These are phyloP conservation scores for Cyamopsis tetragonoloba DNA, from an alignment of 306 rosid genomes.

Conservation along the genomic window DNA sequence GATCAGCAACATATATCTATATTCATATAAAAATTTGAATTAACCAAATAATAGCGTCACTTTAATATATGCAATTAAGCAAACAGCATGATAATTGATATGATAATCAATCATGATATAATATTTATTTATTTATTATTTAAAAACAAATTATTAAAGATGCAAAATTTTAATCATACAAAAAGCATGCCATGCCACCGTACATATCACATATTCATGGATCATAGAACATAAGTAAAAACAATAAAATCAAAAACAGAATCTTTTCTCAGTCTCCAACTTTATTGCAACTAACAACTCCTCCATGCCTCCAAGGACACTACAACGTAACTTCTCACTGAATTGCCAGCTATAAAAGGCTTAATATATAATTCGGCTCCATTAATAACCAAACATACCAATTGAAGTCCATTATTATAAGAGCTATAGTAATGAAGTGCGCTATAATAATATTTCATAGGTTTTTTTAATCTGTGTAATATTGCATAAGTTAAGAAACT, in stretches of 20 bases:
- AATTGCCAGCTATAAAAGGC: neutral
- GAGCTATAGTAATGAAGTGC: too few relatives aligned
- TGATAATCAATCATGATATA: neutral
- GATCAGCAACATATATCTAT: slow-evolving; percentile 34
- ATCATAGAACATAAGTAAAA: slow-evolving; percentile 42
- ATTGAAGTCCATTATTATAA: too few relatives aligned
- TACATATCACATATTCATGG: slow-evolving; percentile 34
- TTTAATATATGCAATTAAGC: neutral
- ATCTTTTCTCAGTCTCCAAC: slow-evolving; percentile 54
- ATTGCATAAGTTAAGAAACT: too few relatives aligned
- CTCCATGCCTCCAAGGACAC: slow-evolving; percentile 10
- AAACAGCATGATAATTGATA: neutral
- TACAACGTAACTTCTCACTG: neutral
- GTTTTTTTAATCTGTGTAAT: too few relatives aligned
- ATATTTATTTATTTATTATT: too few relatives aligned
- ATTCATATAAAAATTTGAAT: neutral
- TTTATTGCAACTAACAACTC: slow-evolving; percentile 44
- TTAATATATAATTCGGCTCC: too few relatives aligned
- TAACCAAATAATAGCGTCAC: neutral
- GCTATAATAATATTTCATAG: too few relatives aligned
- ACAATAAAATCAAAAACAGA: slow-evolving; percentile 45
- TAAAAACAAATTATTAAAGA: too few relatives aligned
- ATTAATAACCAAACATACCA: neutral
- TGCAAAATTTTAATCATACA: slow-evolving; percentile 6
- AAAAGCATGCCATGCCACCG: slow-evolving; percentile 27